Base-by-base conservation (phyloP, 805 yeast genomes). In the Yarrowia alimentaria region DNA sequence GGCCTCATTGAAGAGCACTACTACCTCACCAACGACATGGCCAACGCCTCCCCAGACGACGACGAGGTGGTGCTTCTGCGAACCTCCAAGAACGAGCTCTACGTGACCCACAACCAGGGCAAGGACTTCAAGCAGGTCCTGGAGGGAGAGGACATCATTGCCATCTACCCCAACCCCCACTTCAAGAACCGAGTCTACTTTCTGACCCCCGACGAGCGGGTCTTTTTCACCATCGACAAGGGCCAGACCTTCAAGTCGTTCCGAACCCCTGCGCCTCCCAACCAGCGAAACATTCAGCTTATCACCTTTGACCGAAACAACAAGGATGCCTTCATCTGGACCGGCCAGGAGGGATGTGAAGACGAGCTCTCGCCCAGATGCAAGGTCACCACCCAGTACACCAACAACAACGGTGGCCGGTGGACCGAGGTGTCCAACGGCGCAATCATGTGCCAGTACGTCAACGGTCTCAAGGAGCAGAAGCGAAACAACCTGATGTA, bases 51-150 rank as follows among this genome's bases (percentile, higher is more conserved):
- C 5, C 37, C 50, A 12, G 50, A 43, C 2, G 72, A 71, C 19
- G 85, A 80, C 55, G 90, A 85, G 60, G 77, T 89, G 0, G 63
- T 91, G 6, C 61, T 91, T 12, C 66, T 85, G 6, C 68, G 78
- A 42, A 83, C 91, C 0, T 62, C 67, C 19, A 68, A 72, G 10
- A 71, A 76, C 37, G 68, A 69, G 5, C 75, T 80, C 2, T 83
- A 70, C 58, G 74, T 86, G 6, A 85, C 96, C 0, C 82, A 76
- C 58, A 81, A 88, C 62, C 85, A 85, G 31, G 91, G 91, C 11
- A 60, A 65, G 3, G 59, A 62, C 1, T 78, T 85, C 67, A 64
- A 64, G 19, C 62, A 61, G 42, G 64, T 78, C 16, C 68, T 71
- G 1, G 60, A 61, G 12, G 64, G 63, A 6, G 72, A 77, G 13